A percentile compares a stretch with the other conserved stretches of the same genome.
Evolutionary conservation across 768 basidiomycete species (phyloP).

Genomic region (Sistotremastrum niveocremeum): DNA sequence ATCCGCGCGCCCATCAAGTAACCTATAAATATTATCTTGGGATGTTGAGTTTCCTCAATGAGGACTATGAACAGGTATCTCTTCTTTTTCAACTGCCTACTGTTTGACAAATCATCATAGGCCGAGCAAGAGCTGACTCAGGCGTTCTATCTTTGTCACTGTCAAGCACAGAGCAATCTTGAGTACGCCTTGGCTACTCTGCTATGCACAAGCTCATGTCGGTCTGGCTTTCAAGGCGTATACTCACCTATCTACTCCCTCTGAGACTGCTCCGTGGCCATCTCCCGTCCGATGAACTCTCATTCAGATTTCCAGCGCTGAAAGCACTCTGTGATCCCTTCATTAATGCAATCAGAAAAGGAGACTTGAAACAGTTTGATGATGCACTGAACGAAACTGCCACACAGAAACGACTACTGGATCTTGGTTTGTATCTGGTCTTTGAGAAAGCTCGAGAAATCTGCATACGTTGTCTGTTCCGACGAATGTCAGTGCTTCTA

Average conservation of each 20-base stretch:
- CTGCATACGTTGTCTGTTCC: conserved; percentile 72
- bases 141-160: conserved; percentile 77
- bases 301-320: conserved; percentile 61
- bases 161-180: conserved; percentile 57
- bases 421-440: conserved; percentile 74
- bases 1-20: conserved; percentile 81
- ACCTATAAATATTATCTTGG: conserved; percentile 93
- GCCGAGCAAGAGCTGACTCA: conserved; percentile 77
- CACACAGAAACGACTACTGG: conserved; percentile 57
- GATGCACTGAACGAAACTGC: conserved; percentile 46
- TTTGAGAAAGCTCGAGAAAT: conserved; percentile 82
- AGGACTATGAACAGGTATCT: conserved; percentile 71
- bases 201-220: not conserved
- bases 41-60: conserved; percentile 87
- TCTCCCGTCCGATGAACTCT: conserved; percentile 60
- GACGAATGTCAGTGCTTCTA: conserved; percentile 44
- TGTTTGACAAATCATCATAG: conserved; percentile 21
- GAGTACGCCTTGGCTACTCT: conserved; percentile 35
- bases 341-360: conserved; percentile 58
- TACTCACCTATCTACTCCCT: conserved; percentile 83
- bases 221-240: conserved; percentile 43
- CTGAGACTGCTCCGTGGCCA: conserved; percentile 80
- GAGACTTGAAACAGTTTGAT: conserved; percentile 76
- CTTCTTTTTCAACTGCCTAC: not conserved
- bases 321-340: conserved; percentile 69